Conservation (phyloP, 495 filamentous ascomycete genomes). For the Talaromyces adpressus region DNA sequence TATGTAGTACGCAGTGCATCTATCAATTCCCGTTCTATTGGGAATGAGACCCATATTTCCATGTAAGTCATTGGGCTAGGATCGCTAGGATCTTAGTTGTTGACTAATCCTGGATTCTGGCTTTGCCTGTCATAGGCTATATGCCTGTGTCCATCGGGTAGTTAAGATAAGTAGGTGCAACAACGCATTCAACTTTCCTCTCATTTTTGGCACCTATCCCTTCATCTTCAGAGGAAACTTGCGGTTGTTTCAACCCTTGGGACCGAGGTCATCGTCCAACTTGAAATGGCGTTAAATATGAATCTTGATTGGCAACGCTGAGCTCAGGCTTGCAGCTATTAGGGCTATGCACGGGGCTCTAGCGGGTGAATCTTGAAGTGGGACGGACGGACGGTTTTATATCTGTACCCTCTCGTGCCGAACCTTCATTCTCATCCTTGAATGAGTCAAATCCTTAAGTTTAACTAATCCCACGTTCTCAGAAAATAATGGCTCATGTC, state of each 20-base stretch:
- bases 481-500: not conserved
- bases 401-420: not conserved
- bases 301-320: not conserved
- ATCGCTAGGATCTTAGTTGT: not conserved
- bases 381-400: not conserved
- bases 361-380: not conserved
- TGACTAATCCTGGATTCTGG: not conserved
- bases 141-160: not conserved
- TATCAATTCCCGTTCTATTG: not conserved
- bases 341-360: not conserved
- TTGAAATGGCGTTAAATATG: not conserved
- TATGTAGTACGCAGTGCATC: not conserved
- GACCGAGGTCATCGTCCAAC: not conserved
- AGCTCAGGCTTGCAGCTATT: not conserved
- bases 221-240: not conserved
- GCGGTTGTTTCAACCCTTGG: not conserved
- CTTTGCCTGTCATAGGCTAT: not conserved
- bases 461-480: not conserved
- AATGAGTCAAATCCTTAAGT: not conserved
- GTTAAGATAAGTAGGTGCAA: not conserved
- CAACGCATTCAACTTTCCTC: not conserved
- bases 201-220: not conserved
- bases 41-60: not conserved
- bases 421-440: not conserved
- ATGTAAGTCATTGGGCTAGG: not conserved